Evolutionary conservation across 2,329 filamentous ascomycete species (phyloP).

Genomic region (Penicillium sp.): DNA sequence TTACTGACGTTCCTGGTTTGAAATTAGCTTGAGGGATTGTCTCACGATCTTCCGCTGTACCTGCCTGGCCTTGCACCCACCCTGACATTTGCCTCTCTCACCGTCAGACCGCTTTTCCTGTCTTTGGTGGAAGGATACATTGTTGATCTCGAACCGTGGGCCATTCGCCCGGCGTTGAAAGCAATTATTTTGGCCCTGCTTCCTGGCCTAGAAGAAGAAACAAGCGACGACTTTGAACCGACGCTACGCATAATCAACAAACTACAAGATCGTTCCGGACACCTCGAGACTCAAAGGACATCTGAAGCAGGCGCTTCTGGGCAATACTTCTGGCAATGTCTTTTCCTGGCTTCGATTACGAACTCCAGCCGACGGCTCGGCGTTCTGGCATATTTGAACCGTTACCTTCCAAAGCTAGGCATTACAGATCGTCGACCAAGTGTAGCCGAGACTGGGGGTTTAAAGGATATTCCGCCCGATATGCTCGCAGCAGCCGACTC

Average conservation of each 20-base stretch:
- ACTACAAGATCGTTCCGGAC: conserved; percentile 58
- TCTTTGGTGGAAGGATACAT: conserved; percentile 78
- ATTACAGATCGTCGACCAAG: conserved; percentile 31
- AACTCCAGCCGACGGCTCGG: conserved; percentile 79
- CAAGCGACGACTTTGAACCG: conserved; percentile 92
- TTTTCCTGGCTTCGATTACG: conserved; percentile 90
- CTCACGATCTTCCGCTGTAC: conserved; percentile 78
- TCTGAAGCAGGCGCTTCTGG: conserved; percentile 58
- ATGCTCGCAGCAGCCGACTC: conserved; percentile 41
- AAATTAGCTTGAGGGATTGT: conserved; percentile 62
- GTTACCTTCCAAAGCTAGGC: conserved; percentile 70
- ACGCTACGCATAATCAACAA: conserved; percentile 73
- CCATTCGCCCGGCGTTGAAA: conserved; percentile 82
- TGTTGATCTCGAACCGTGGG: conserved; percentile 62
- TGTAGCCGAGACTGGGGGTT: conserved; percentile 28
- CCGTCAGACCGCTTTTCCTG: conserved; percentile 80
- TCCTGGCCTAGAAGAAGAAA: conserved; percentile 90
- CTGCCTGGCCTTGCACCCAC: conserved; percentile 84
- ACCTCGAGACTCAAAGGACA: conserved; percentile 54
- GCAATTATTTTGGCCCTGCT: conserved; percentile 83
- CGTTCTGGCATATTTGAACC: conserved; percentile 77
- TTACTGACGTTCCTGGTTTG: conserved; percentile 13
- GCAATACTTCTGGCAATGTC: conserved; percentile 96
- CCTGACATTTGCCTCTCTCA: conserved; percentile 88
- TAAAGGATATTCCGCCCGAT: conserved; percentile 22